A percentile compares a stretch with the other conserved stretches of the same genome.
phyloP scores from a whole-genome alignment of 1,284 basidiomycete species.

The Pseudozyma tsukubaensis region DNA sequence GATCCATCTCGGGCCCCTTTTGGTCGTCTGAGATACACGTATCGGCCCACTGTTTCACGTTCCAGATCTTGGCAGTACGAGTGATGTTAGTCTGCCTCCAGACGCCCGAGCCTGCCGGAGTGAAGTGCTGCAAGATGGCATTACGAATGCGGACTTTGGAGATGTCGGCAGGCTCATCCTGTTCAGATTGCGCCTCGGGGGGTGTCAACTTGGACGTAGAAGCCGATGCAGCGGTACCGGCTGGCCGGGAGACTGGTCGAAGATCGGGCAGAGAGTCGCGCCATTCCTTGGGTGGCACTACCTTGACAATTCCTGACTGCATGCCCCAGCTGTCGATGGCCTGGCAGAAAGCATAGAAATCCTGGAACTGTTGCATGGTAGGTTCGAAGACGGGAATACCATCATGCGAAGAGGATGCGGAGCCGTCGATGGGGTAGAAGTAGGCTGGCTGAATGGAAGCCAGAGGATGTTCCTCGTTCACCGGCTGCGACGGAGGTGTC shows the following conservation, averaged over 20 bases:
- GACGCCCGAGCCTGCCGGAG: conserved; percentile 61
- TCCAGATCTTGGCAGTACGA: conserved; percentile 61
- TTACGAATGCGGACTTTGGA: conserved; percentile 63
- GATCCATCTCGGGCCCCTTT: conserved; percentile 63
- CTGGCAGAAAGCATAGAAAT: conserved; percentile 66
- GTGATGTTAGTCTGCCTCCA: conserved; percentile 67
- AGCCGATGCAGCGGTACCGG: conserved; percentile 4
- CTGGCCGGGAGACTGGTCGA: conserved; percentile 23
- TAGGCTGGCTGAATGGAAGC: conserved; percentile 59
- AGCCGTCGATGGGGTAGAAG: conserved; percentile 57
- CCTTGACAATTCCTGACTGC: conserved; percentile 66
- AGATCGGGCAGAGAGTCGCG: conserved; percentile 57
- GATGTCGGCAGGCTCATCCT: conserved; percentile 35
- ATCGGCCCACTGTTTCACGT: conserved; percentile 67
- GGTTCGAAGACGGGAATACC: conserved; percentile 67
- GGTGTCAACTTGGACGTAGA: background rate
- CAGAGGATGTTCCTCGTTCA: conserved; percentile 24
- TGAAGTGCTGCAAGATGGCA: conserved; percentile 66
- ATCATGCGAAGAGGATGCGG: conserved; percentile 31
- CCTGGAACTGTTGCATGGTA: conserved; percentile 64
- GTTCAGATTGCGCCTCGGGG: background rate
- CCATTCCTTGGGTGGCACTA: conserved; percentile 66
- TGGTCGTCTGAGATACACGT: conserved; percentile 48
- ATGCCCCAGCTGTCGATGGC: conserved; percentile 67
- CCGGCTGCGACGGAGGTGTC: background rate